Evolutionary conservation across 2,329 filamentous ascomycete genomes (phyloP).

Genomic region (Periconia macrospinosa): DNA sequence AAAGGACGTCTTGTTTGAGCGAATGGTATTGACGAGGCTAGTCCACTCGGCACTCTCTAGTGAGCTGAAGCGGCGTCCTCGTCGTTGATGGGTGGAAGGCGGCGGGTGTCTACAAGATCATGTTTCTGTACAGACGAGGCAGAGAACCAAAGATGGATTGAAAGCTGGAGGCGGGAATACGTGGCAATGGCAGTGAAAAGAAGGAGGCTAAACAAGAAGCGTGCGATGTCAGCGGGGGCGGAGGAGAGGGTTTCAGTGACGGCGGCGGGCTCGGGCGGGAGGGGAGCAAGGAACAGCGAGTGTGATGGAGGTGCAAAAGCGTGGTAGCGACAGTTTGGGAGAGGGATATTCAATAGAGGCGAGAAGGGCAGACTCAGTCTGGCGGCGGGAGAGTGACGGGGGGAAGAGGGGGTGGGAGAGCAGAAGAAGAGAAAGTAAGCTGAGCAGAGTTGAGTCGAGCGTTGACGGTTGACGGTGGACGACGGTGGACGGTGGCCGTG

Average conservation of each 20-base stretch:
- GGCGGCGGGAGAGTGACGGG: neutral
- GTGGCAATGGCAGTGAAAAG: neutral
- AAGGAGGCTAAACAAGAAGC: neutral
- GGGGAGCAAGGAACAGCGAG: constrained; percentile 6
- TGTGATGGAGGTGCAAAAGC: neutral
- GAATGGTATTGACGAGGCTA: neutral
- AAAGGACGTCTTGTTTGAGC: constrained; percentile 1
- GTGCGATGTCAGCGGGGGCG: constrained; percentile 5
- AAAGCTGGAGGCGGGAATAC: constrained; percentile 1
- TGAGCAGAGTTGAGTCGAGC: constrained; percentile 4
- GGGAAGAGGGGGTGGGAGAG: neutral
- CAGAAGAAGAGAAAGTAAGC: neutral
- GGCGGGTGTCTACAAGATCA: constrained; percentile 7
- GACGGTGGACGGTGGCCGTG: constrained; percentile 12
- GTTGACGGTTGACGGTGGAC: constrained; percentile 14
- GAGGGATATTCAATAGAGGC: neutral
- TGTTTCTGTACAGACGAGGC: constrained; percentile 1
- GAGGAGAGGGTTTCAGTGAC: neutral
- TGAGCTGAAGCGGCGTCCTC: too few relatives aligned
- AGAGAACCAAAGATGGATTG: neutral
- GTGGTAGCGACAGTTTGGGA: constrained; percentile 10
- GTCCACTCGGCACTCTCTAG: too few relatives aligned
- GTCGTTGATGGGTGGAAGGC: neutral
- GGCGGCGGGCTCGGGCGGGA: neutral
- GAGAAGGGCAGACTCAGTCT: too few relatives aligned